Conservation (phyloP, 305 asterid species). For the Fraxinus dipetala region DNA sequence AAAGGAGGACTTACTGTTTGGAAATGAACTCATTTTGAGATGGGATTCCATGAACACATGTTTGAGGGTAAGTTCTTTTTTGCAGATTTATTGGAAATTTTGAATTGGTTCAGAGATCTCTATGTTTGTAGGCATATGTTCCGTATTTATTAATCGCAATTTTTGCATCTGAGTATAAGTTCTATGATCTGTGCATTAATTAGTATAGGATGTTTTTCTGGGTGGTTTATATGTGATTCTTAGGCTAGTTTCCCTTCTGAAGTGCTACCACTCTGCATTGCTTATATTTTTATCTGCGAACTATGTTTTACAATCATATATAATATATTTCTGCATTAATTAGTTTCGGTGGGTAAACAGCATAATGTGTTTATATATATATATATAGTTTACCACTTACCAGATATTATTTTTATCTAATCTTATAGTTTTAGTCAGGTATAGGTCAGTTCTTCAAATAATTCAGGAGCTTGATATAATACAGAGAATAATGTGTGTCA, state of each 20-base stretch:
- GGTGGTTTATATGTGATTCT: background rate
- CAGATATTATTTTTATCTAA: background rate
- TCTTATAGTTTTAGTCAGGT: background rate
- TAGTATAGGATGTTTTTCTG: background rate
- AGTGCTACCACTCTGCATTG: background rate
- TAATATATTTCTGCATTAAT: background rate
- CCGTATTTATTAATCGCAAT: background rate
- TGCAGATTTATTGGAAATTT: background rate
- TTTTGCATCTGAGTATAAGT: background rate
- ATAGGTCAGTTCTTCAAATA: background rate
- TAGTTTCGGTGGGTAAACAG: background rate
- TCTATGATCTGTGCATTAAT: background rate
- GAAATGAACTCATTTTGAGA: slow-evolving; percentile 76
- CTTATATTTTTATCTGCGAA: background rate
- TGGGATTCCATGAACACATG: background rate
- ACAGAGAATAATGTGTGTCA: background rate
- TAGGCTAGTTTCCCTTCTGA: background rate
- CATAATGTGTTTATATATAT: background rate
- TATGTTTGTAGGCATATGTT: background rate
- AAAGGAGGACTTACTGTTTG: slow-evolving; percentile 66
- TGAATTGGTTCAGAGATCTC: slow-evolving; percentile 10
- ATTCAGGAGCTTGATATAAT: background rate
- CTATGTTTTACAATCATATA: background rate
- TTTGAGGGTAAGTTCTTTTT: slow-evolving; percentile 30
- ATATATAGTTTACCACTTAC: background rate